Percentiles rank a stretch among this genome's conserved stretches.
Conservation (phyloP, 1,284 basidiomycete genomes). For the Pulveroboletus sp. region DNA sequence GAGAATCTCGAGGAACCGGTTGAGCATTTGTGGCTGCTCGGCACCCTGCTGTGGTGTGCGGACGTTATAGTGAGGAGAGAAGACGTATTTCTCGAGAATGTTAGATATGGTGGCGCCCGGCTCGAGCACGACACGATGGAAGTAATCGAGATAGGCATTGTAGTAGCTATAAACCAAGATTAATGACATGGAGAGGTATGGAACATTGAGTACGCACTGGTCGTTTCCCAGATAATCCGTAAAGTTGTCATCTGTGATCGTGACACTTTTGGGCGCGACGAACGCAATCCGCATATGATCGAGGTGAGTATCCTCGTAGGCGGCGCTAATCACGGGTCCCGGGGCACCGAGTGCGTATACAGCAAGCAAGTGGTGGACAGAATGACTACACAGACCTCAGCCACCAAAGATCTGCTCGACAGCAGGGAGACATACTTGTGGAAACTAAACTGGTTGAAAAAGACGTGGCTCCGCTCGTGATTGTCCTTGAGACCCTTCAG, state of each 20-base stretch:
- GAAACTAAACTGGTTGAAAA: constrained; percentile 60
- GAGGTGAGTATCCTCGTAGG: constrained; percentile 38
- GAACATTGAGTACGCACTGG: constrained; percentile 31
- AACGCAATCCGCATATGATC: constrained; percentile 40
- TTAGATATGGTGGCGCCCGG: constrained; percentile 25
- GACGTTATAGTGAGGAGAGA: constrained; percentile 30
- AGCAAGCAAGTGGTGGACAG: constrained; percentile 43
- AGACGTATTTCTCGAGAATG: constrained; percentile 31
- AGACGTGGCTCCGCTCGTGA: constrained; percentile 57
- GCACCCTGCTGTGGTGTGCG: constrained; percentile 22
- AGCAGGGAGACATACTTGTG: constrained; percentile 49
- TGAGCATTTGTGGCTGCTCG: constrained; percentile 57
- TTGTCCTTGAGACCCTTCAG: constrained; percentile 54
- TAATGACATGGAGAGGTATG: neutral
- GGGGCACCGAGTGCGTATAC: constrained; percentile 46
- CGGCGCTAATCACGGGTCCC: constrained; percentile 40
- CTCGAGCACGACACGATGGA: constrained; percentile 35
- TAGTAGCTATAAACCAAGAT: constrained; percentile 33
- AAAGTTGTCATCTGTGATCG: constrained; percentile 43
- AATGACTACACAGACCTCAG: constrained; percentile 37
- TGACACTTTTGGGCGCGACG: constrained; percentile 33
- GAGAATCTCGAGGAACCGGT: constrained; percentile 57
- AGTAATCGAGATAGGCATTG: constrained; percentile 39
- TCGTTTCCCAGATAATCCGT: constrained; percentile 45
- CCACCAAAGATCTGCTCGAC: neutral